phyloP scores from a whole-genome alignment of 83 land plant species.

The Thuja plicata region DNA sequence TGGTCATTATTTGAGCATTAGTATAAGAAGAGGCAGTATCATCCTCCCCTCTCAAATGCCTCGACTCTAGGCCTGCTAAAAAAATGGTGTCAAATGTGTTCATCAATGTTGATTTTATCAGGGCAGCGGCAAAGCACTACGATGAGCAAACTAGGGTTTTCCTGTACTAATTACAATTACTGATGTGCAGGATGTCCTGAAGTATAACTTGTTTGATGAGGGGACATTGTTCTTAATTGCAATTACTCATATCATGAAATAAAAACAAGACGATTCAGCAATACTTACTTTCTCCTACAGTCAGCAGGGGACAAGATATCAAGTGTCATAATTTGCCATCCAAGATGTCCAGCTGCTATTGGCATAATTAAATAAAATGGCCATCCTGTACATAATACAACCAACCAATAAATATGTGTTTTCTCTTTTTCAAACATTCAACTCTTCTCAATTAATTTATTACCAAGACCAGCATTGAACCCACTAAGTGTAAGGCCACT shows the following conservation, averaged over 20 bases:
- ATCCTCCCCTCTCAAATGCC: too few relatives aligned
- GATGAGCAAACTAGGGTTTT: too few relatives aligned
- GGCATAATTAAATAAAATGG: slow-evolving; percentile 70
- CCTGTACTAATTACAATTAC: too few relatives aligned
- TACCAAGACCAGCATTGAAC: slow-evolving; percentile 81
- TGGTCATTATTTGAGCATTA: too few relatives aligned
- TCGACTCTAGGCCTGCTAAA: too few relatives aligned
- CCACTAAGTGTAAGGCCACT: slow-evolving; percentile 76
- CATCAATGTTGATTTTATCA: too few relatives aligned
- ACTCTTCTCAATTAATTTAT: too few relatives aligned
- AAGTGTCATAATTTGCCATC: slow-evolving; percentile 88
- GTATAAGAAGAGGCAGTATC: too few relatives aligned
- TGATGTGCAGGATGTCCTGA: too few relatives aligned
- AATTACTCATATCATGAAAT: not conserved
- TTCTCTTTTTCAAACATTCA: not conserved
- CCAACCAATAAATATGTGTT: not conserved
- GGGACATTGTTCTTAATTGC: not conserved
- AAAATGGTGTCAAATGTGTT: too few relatives aligned
- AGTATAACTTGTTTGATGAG: not conserved
- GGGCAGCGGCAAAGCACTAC: too few relatives aligned
- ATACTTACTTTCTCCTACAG: slow-evolving; percentile 78
- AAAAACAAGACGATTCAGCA: not conserved
- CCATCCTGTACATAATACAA: slow-evolving; percentile 63
- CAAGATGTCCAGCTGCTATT: slow-evolving; percentile 74
- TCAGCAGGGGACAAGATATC: slow-evolving; percentile 74